Evolutionary conservation across 495 filamentous ascomycete genomes (phyloP).

Genomic region (Xylaria cubensis): DNA sequence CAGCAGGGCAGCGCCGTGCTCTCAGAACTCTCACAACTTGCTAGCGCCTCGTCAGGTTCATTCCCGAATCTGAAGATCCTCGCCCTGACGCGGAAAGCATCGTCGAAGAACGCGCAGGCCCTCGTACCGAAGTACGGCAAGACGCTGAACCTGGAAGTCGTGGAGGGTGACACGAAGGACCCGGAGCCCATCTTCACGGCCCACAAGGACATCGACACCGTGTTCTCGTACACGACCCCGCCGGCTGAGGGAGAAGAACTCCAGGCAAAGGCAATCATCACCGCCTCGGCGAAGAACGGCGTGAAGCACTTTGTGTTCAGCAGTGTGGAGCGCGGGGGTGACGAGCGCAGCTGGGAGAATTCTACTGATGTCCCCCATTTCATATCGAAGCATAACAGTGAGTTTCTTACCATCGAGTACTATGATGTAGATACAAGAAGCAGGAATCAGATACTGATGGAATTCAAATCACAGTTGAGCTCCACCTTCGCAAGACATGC

Average conservation of each 20-base stretch:
- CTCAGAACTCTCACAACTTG: constrained; percentile 55
- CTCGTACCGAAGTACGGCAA: constrained; percentile 46
- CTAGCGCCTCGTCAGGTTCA: constrained; percentile 33
- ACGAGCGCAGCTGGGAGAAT: constrained; percentile 56
- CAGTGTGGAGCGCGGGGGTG: constrained; percentile 72
- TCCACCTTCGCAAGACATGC: constrained; percentile 23
- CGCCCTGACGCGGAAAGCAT: constrained; percentile 69
- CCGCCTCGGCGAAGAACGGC: constrained; percentile 58
- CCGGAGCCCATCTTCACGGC: constrained; percentile 59
- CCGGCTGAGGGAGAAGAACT: constrained; percentile 53
- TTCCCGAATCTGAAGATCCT: constrained; percentile 62
- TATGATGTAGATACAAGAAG: not conserved
- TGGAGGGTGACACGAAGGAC: constrained; percentile 64
- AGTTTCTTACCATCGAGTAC: constrained; percentile 35
- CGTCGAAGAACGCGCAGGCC: constrained; percentile 59
- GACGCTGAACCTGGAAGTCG: constrained; percentile 51
- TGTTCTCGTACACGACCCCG: constrained; percentile 60
- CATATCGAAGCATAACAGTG: constrained; percentile 67
- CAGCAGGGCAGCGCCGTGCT: constrained; percentile 73
- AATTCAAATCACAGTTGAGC: constrained; percentile 7
- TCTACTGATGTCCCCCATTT: constrained; percentile 70
- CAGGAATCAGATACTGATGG: not conserved
- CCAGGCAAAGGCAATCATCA: constrained; percentile 69
- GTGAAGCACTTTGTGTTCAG: constrained; percentile 69
- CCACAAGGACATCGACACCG: constrained; percentile 50